Base-by-base conservation (phyloP, 441 rosid species). In the Aleurites moluccanus region DNA sequence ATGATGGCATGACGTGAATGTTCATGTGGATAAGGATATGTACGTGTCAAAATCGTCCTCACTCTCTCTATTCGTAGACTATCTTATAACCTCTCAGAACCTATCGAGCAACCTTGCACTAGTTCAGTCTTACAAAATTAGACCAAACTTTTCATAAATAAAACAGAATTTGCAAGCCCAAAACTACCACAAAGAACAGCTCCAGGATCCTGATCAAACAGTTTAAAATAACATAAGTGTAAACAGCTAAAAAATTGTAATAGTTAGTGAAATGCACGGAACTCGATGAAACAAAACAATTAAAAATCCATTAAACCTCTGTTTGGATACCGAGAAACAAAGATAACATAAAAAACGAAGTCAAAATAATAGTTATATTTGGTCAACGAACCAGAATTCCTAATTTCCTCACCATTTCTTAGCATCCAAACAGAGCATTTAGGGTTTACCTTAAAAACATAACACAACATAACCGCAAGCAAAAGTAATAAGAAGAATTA, bases 1-100 rank as follows among this genome's bases (percentile, higher is more conserved):
- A 96, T 96, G 63, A 93, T 73, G 64, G 99, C 99, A 78, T 96
- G 99, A 20, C 99, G 92, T 8, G 99, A 96, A 84, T 96, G 99
- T 84, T 96, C 97, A 61, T 96, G 99, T 3, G 99, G 99, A 74
- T 96, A 96, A 77, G 98, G 99, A 77, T 88, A 91, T 3, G 93
- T 88, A 67, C 91, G 89, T 10, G 94, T 90, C 72, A 92, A 82
- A 64, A 93, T 92, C 47, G 97, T 96, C 84, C 98, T 86, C 83
- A 96, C 89, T 78, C 93, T 92, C 90, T 90, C 98, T 96, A 96
- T 92, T 78, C 64, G 86, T 69, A 96, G 86, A 50, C 84, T 79
- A 64, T 89, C 86, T 53, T 90, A 79, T 35, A 93, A 73, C 66
- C 92, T 88, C 74, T 87, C 89, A 64, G 88, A 87, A 47, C 86